Percentiles rank a stretch among this genome's conserved stretches.
Evolutionary conservation across 169 alveolate species (phyloP).

Genomic region (Prorocentrum cordatum): DNA sequence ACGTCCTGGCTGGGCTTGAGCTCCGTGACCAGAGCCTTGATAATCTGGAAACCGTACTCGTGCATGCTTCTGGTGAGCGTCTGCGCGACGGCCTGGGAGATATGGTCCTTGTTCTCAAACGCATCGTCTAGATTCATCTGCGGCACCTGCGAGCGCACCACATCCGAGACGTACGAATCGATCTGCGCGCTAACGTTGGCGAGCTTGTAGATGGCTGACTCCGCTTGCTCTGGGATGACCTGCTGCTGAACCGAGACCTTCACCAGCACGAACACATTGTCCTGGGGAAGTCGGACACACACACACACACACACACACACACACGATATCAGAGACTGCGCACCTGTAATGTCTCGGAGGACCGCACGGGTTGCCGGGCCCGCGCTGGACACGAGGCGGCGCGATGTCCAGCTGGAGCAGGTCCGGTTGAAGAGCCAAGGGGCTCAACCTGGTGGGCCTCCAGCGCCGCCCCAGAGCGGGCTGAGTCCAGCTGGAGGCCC

Average conservation of each 20-base stretch:
- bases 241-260: not conserved
- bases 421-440: too few species aligned
- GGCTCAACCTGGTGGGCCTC: too few species aligned
- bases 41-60: not conserved
- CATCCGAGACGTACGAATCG: not conserved
- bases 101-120: conserved; percentile 6
- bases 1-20: not conserved
- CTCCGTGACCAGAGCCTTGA: conserved; percentile 2
- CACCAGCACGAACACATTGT: not conserved
- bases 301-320: too few species aligned
- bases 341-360: too few species aligned
- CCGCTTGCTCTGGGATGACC: not conserved
- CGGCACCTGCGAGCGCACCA: conserved; percentile 3
- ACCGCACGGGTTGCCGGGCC: too few species aligned
- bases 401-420: too few species aligned
- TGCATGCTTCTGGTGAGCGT: not conserved
- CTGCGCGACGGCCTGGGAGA: not conserved
- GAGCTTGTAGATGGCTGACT: not conserved
- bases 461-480: too few species aligned
- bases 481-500: too few species aligned
- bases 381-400: too few species aligned
- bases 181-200: not conserved
- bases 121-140: not conserved
- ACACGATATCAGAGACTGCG: too few species aligned
- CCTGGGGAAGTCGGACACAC: too few species aligned